A percentile compares a stretch with the other conserved stretches of the same genome.
Conservation (phyloP, 805 yeast genomes). For the Sugiyamaella valdiviana region DNA sequence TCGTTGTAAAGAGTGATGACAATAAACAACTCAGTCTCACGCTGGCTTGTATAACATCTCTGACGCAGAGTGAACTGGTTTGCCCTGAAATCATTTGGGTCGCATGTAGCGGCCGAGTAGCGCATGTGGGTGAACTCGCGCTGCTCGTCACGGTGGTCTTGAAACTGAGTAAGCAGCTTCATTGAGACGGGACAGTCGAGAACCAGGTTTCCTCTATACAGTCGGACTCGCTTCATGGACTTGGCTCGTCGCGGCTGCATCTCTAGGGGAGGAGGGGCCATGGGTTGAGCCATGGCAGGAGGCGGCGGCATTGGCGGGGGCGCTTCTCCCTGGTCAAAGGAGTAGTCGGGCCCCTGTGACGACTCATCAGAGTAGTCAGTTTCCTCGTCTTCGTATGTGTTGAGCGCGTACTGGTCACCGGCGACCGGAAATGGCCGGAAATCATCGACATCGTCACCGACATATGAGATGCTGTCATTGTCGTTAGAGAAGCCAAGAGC, state of each 20-base stretch:
- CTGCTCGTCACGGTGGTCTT: conserved; percentile 40
- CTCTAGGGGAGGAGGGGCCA: conserved; percentile 24
- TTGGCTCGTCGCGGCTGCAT: conserved; percentile 30
- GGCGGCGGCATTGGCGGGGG: conserved; percentile 3
- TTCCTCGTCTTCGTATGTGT: conserved; percentile 26
- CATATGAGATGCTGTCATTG: conserved; percentile 8
- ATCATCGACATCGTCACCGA: conserved; percentile 18
- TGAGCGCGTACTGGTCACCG: conserved; percentile 35
- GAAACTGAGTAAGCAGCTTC: conserved; percentile 50
- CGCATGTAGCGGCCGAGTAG: conserved; percentile 90
- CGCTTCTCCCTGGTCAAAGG: neutral
- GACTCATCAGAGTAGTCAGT: conserved; percentile 15
- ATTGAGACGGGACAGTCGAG: conserved; percentile 86
- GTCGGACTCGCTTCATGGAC: conserved; percentile 41
- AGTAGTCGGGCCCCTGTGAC: conserved; percentile 20
- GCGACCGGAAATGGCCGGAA: conserved; percentile 33
- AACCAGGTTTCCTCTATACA: conserved; percentile 72
- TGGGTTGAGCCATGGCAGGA: neutral
- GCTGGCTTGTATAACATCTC: conserved; percentile 64
- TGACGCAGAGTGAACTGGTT: conserved; percentile 79
- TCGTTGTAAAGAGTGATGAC: conserved; percentile 90
- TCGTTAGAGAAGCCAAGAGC: conserved; percentile 8
- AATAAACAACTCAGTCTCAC: conserved; percentile 79
- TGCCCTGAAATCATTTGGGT: conserved; percentile 61
- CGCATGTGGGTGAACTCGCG: conserved; percentile 81